Evolutionary conservation across 305 asterid species (phyloP).

Genomic region (Ajuga reptans): DNA sequence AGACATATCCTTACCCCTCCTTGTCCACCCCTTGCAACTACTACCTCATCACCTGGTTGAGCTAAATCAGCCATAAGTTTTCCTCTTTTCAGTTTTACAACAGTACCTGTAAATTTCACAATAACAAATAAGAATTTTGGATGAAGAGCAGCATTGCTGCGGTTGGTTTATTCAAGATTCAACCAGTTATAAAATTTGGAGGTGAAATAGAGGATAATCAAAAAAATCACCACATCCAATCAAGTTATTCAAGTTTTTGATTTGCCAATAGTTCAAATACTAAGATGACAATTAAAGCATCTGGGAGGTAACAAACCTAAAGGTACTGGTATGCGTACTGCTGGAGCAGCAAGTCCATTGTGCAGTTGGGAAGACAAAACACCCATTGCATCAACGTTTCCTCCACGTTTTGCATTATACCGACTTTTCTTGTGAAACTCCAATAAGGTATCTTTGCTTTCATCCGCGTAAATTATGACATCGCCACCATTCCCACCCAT

Average conservation of each 20-base stretch:
- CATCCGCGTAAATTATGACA: slow-evolving; percentile 71
- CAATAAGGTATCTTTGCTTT: slow-evolving; percentile 63
- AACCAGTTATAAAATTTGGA: neutral
- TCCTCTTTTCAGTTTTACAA: slow-evolving; percentile 78
- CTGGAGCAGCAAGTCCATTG: slow-evolving; percentile 61
- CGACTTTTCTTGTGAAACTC: slow-evolving; percentile 60
- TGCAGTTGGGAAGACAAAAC: slow-evolving; percentile 60
- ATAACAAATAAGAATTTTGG: neutral
- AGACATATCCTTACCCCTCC: slow-evolving; percentile 75
- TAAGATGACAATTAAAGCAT: neutral
- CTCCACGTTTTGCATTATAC: slow-evolving; percentile 78
- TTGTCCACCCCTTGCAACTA: slow-evolving; percentile 93
- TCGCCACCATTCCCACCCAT: slow-evolving; percentile 85
- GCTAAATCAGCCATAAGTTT: slow-evolving; percentile 84
- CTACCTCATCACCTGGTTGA: slow-evolving; percentile 72
- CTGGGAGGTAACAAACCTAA: slow-evolving; percentile 40
- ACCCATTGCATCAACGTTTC: slow-evolving; percentile 91
- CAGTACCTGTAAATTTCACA: slow-evolving; percentile 55
- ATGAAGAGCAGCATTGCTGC: neutral
- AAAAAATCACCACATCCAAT: neutral
- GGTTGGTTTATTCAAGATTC: neutral
- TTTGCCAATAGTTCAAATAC: neutral
- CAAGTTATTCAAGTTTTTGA: neutral
- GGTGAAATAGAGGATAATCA: neutral
- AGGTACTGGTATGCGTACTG: slow-evolving; percentile 78